phyloP scores from a whole-genome alignment of 2,329 filamentous ascomycete genomes.

The Talaromyces sp. region DNA sequence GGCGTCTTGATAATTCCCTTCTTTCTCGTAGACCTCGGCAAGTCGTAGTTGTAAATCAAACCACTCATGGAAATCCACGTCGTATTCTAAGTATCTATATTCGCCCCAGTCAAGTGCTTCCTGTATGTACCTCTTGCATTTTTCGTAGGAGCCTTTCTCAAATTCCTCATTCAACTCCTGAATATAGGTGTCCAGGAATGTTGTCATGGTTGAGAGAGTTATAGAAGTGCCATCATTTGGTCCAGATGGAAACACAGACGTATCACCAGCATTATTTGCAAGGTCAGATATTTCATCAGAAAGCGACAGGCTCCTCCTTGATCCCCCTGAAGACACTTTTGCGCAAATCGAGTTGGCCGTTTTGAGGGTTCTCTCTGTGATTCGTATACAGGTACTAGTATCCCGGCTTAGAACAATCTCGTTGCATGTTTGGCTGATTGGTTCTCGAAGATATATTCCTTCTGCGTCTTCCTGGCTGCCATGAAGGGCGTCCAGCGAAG shows the following conservation, averaged over 20 bases:
- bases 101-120: constrained; percentile 15
- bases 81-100: constrained; percentile 4
- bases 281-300: neutral
- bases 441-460: neutral
- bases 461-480: neutral
- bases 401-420: constrained; percentile 5
- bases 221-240: neutral
- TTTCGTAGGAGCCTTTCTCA: neutral
- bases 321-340: neutral
- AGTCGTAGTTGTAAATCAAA: constrained; percentile 16
- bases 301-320: neutral
- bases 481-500: neutral
- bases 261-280: neutral
- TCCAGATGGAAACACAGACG: neutral
- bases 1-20: constrained; percentile 3
- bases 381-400: neutral
- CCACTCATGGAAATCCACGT: constrained; percentile 16
- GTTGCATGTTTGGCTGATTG: neutral
- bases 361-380: neutral
- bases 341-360: neutral
- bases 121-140: constrained; percentile 14
- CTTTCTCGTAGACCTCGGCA: constrained; percentile 12
- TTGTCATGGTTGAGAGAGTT: constrained; percentile 2
- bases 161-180: neutral
- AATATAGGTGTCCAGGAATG: constrained; percentile 13